These are phyloP conservation scores for Margaritispora aquatica DNA, from an alignment of 495 filamentous ascomycete species.

Conservation along the genomic window DNA sequence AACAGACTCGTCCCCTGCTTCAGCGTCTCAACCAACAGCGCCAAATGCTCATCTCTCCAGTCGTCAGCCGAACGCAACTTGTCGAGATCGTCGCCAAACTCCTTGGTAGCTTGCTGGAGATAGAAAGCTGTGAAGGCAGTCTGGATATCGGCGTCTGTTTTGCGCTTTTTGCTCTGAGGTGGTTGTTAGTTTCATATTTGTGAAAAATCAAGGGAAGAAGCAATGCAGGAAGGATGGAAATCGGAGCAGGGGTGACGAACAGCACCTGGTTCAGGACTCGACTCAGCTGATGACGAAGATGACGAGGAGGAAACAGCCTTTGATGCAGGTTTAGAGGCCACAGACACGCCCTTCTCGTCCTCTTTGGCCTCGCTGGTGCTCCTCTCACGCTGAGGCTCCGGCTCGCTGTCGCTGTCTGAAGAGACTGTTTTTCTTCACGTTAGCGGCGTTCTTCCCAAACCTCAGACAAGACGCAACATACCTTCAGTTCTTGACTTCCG, in stretches of 20 bases:
- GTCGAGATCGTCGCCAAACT: constrained; percentile 69
- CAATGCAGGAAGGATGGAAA: not conserved
- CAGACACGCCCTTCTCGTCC: too few species aligned
- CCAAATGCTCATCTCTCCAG: constrained; percentile 55
- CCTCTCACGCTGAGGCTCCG: not conserved
- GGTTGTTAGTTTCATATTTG: not conserved
- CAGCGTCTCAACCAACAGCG: constrained; percentile 57
- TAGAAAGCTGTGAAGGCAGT: constrained; percentile 56
- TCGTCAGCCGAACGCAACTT: constrained; percentile 58
- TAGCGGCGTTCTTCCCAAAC: not conserved
- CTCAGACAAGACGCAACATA: not conserved
- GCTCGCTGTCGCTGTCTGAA: constrained; percentile 20
- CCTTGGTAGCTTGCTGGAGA: constrained; percentile 54
- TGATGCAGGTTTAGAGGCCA: too few species aligned
- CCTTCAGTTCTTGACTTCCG: constrained; percentile 24
- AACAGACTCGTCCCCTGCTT: constrained; percentile 53
- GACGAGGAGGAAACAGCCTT: not conserved
- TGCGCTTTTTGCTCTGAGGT: not conserved
- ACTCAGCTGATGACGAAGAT: not conserved
- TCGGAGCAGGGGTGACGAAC: not conserved
- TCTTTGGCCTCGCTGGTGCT: too few species aligned
- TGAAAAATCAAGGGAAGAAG: too few species aligned
- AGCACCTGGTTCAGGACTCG: not conserved
- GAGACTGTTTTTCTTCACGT: constrained; percentile 7
- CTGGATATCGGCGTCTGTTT: constrained; percentile 31